Evolutionary conservation across 257 asterid genomes (phyloP).

Genomic region (Solanum tarijense): DNA sequence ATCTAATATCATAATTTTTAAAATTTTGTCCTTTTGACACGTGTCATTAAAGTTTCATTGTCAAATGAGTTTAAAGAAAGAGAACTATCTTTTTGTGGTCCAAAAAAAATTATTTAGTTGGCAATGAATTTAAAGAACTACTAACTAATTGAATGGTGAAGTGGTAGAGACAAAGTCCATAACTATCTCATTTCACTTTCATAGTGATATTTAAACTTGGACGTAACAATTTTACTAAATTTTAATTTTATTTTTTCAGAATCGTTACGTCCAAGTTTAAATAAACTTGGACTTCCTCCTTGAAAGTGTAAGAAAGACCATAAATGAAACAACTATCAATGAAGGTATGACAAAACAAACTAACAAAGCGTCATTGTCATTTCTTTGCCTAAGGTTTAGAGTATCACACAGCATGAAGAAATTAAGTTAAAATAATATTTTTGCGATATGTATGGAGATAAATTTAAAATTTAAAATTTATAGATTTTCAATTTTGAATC

Average conservation of each 20-base stretch:
- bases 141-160: not conserved
- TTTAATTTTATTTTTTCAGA: too few relatives aligned
- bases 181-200: not conserved
- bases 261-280: too few relatives aligned
- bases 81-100: not conserved
- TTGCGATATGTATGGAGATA: too few relatives aligned
- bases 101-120: not conserved
- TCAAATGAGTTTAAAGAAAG: not conserved
- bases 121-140: not conserved
- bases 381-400: too few relatives aligned
- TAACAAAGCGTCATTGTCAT: too few relatives aligned
- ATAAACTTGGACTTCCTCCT: too few relatives aligned
- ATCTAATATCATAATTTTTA: not conserved
- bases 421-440: too few relatives aligned
- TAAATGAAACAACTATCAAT: not conserved
- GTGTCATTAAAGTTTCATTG: not conserved
- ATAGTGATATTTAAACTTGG: not conserved
- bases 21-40: not conserved
- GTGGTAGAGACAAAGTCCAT: not conserved
- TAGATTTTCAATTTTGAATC: too few relatives aligned
- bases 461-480: too few relatives aligned
- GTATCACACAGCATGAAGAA: too few relatives aligned
- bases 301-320: not conserved
- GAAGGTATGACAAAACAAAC: too few relatives aligned
- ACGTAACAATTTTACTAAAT: too few relatives aligned